phyloP scores from a whole-genome alignment of 495 filamentous ascomycete genomes.

The Chaetomium tenue region DNA sequence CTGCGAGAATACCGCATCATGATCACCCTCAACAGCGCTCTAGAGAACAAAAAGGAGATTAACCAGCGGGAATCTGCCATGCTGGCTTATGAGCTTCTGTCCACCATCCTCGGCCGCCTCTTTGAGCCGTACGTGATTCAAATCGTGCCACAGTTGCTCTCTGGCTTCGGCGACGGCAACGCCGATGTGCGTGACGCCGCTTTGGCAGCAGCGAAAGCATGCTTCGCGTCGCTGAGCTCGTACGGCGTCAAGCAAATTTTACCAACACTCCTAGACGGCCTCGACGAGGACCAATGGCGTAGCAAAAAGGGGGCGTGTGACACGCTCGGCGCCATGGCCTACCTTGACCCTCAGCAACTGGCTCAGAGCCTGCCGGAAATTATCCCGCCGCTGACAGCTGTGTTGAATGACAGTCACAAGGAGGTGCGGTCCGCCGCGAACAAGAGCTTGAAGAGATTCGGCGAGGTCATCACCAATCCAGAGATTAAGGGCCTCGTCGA shows the following conservation, averaged over 20 bases:
- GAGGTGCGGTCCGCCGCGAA: slow-evolving; percentile 91
- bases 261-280: slow-evolving; percentile 85
- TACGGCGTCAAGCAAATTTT: slow-evolving; percentile 94
- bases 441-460: slow-evolving; percentile 92
- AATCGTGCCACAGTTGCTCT: slow-evolving; percentile 85
- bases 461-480: slow-evolving; percentile 96
- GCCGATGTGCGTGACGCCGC: slow-evolving; percentile 89
- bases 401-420: slow-evolving; percentile 96
- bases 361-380: slow-evolving; percentile 91
- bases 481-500: slow-evolving; percentile 89
- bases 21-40: slow-evolving; percentile 68
- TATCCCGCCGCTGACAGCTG: slow-evolving; percentile 88
- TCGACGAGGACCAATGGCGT: slow-evolving; percentile 94
- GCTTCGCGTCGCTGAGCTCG: slow-evolving; percentile 88
- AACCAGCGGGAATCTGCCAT: slow-evolving; percentile 86
- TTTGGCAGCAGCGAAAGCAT: slow-evolving; percentile 88
- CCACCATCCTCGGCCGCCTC: slow-evolving; percentile 75
- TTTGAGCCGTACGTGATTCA: slow-evolving; percentile 98
- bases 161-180: slow-evolving; percentile 83
- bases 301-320: slow-evolving; percentile 98
- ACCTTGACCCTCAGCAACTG: slow-evolving; percentile 90
- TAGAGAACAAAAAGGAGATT: slow-evolving; percentile 88
- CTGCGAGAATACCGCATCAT: slow-evolving; percentile 84
- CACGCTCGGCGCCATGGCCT: slow-evolving; percentile 94
- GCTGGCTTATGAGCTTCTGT: slow-evolving; percentile 85